These are phyloP conservation scores for Capronia epimyces DNA, from an alignment of 2,329 filamentous ascomycete genomes.

Conservation along the genomic window DNA sequence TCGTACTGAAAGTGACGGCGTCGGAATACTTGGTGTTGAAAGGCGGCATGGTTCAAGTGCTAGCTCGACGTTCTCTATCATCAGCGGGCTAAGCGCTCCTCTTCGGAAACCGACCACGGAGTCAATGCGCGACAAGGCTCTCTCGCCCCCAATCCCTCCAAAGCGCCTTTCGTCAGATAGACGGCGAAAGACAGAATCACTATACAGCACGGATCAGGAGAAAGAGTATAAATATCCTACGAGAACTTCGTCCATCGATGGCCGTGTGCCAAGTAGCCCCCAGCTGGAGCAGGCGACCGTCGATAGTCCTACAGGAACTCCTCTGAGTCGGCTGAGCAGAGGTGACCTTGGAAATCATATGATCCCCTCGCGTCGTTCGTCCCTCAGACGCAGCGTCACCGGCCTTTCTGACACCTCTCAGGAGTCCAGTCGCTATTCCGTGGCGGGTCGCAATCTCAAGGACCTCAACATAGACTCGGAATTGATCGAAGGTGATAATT, in stretches of 20 bases:
- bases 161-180: constrained; percentile 17
- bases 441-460: constrained; percentile 39
- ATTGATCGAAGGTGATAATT: constrained; percentile 46
- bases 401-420: constrained; percentile 62
- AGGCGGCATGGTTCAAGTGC: constrained; percentile 19
- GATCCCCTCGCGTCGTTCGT: constrained; percentile 54
- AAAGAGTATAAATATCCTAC: constrained; percentile 14
- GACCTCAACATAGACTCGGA: constrained; percentile 39
- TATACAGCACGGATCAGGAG: constrained; percentile 21
- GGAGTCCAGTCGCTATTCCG: constrained; percentile 48
- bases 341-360: constrained; percentile 21
- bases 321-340: constrained; percentile 20
- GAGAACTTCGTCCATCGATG: constrained; percentile 17
- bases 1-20: constrained; percentile 19
- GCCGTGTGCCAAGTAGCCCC: constrained; percentile 3
- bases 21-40: constrained; percentile 23
- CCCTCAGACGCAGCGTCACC: constrained; percentile 38
- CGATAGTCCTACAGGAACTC: constrained; percentile 12
- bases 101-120: constrained; percentile 14
- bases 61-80: constrained; percentile 21
- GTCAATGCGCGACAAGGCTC: constrained; percentile 18
- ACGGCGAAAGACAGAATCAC: constrained; percentile 18
- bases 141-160: constrained; percentile 14
- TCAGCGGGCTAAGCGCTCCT: constrained; percentile 17
- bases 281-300: constrained; percentile 3